Evolutionary conservation across 139 green algal species (phyloP).

Genomic region (Asterochloris erici): DNA sequence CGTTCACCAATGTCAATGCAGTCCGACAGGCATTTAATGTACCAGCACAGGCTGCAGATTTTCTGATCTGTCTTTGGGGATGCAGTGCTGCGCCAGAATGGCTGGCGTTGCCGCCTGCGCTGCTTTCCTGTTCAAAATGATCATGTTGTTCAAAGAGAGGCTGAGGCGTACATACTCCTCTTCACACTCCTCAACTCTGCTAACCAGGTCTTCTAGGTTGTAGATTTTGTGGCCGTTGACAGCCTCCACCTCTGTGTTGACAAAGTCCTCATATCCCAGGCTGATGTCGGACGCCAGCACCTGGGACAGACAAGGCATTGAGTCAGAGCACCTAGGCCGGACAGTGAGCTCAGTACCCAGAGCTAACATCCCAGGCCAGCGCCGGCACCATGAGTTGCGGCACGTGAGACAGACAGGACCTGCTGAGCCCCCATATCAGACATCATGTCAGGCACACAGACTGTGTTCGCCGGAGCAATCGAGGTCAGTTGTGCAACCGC

Average conservation of each 20-base stretch:
- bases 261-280: slow-evolving; percentile 88
- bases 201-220: slow-evolving; percentile 77
- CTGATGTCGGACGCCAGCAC: slow-evolving; percentile 77
- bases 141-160: slow-evolving; percentile 70
- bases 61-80: slow-evolving; percentile 60
- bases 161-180: slow-evolving; percentile 54
- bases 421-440: not conserved
- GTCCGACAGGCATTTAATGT: too few relatives aligned
- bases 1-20: too few relatives aligned
- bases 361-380: not conserved
- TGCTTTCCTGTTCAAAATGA: slow-evolving; percentile 42
- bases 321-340: not conserved
- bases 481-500: too few relatives aligned
- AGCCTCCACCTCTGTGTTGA: slow-evolving; percentile 71
- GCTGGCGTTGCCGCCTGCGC: slow-evolving; percentile 41
- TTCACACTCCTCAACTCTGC: slow-evolving; percentile 41
- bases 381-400: not conserved
- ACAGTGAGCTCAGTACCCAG: not conserved
- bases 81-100: slow-evolving; percentile 77
- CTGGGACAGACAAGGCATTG: slow-evolving; percentile 43
- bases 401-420: not conserved
- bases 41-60: slow-evolving; percentile 39
- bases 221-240: slow-evolving; percentile 72
- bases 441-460: not conserved
- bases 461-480: too few relatives aligned